Evolutionary conservation across 106 monocot genomes (phyloP).

Genomic region (Vanilla planifolia): DNA sequence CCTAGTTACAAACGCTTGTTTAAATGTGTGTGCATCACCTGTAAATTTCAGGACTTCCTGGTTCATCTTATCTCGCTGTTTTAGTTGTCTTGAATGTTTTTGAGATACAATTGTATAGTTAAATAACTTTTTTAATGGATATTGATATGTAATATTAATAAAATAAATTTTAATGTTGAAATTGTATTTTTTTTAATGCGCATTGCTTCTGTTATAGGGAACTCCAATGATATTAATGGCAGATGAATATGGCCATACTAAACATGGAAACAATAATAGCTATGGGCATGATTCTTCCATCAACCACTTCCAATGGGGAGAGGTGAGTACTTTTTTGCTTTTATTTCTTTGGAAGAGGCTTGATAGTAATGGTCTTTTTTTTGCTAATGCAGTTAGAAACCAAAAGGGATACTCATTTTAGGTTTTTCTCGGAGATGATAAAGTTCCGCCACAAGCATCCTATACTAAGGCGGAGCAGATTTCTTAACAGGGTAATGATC

Average conservation of each 20-base stretch:
- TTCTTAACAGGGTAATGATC: conserved; percentile 56
- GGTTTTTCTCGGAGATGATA: conserved; percentile 87
- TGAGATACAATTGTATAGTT: no score
- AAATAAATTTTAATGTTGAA: no score
- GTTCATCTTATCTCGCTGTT: no score
- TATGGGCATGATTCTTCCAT: conserved; percentile 93
- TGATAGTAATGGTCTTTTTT: conserved; percentile 1
- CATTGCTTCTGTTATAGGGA: conserved; percentile 36
- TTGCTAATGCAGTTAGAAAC: conserved; percentile 59
- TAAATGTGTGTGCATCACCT: no score
- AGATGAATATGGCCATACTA: conserved; percentile 98
- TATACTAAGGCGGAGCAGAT: conserved; percentile 51
- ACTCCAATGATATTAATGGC: conserved; percentile 97
- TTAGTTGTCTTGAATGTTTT: no score
- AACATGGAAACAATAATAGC: conserved; percentile 95
- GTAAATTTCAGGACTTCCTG: no score
- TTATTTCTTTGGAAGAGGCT: neutral
- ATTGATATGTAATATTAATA: no score
- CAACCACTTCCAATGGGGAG: conserved; percentile 87
- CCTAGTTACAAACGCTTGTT: no score
- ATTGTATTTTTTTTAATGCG: neutral
- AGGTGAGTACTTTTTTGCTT: conserved; percentile 35
- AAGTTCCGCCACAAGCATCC: conserved; percentile 67
- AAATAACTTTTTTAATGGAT: no score
- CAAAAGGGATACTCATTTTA: conserved; percentile 54